Evolutionary conservation across 2,329 filamentous ascomycete genomes (phyloP), one percentile per base, ranked within the genome.

Genomic region (Penicillium sp.): DNA sequence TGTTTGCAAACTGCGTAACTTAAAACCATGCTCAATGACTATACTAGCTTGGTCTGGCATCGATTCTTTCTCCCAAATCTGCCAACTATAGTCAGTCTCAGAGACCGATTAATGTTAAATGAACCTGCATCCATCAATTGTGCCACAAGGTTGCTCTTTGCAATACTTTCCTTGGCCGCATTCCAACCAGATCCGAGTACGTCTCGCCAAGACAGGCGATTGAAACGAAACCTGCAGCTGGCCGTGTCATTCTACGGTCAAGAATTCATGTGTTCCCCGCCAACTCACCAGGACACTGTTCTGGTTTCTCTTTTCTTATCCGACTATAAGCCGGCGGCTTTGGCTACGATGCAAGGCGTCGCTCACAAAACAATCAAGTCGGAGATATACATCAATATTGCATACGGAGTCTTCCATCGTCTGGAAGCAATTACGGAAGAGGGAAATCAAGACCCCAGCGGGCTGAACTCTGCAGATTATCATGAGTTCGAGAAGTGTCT

Each of bases 201-300:
- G 2, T 18, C 24, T 21, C 27, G 29, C 6, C 15, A 47, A 40
- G 33, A 53, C 18, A 21, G n/a, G 23, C 23, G 37, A 20, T 27
- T 52, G 20, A 47, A 36, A 32, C 34, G 29, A 6, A 54, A 21
- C 32, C 23, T 60, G 15, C 52, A 52, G 32, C 47, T 51, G 5
- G 52, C 55, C n/a, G 39, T 58, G 3, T 55, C 57, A 20, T 56
- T 36, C 18, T 56, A 46, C 23, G 51, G 57, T 20, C 57, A 60
- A 37, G 53, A 54, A 21, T 58, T 60, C n/a, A 58, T 58, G 6
- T 60, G 56, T 37, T 47, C 49, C 7, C 52, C 57, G 3, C 52
- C 55, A 1, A 54, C 42, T 2, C 57, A 60, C 20, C 52, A 18
- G 18, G 55, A 58, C 36, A 54, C 55, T 3, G 26, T 60, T 26